phyloP scores from a whole-genome alignment of 1,284 basidiomycete species.

The Rhodotorula sp. region DNA sequence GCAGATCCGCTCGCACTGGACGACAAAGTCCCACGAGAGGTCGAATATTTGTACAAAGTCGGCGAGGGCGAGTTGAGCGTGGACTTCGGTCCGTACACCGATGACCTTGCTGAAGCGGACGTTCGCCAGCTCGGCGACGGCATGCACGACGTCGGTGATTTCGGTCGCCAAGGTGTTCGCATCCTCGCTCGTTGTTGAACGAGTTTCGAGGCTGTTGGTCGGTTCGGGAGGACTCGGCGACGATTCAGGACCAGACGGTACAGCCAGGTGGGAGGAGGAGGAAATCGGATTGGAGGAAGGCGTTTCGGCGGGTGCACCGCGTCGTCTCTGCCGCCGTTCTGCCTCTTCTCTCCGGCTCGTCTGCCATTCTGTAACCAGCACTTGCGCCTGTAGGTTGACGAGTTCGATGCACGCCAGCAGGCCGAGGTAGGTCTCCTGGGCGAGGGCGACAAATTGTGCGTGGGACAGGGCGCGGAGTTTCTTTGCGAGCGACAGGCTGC shows the following conservation, averaged over 20 bases:
- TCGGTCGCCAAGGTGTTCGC: slow-evolving; percentile 50
- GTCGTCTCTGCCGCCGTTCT: slow-evolving; percentile 15
- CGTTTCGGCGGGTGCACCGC: background rate
- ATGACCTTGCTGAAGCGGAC: slow-evolving; percentile 74
- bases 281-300: background rate
- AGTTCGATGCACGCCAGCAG: slow-evolving; percentile 70
- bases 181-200: slow-evolving; percentile 14
- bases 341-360: slow-evolving; percentile 13
- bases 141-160: slow-evolving; percentile 69
- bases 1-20: slow-evolving; percentile 78
- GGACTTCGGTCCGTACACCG: slow-evolving; percentile 70
- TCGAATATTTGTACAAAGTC: slow-evolving; percentile 81
- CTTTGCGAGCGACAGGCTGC: slow-evolving; percentile 56
- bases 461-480: slow-evolving; percentile 69
- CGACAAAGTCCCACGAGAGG: slow-evolving; percentile 82
- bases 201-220: background rate
- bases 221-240: background rate
- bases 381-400: slow-evolving; percentile 63
- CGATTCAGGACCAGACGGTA: background rate
- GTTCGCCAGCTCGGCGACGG: slow-evolving; percentile 79
- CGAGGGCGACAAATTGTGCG: slow-evolving; percentile 63
- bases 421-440: slow-evolving; percentile 63
- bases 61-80: slow-evolving; percentile 66
- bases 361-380: slow-evolving; percentile 64
- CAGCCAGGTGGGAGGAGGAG: background rate